Base-by-base conservation (phyloP, 2,329 filamentous ascomycete species). In the Zymoseptoria brevis region DNA sequence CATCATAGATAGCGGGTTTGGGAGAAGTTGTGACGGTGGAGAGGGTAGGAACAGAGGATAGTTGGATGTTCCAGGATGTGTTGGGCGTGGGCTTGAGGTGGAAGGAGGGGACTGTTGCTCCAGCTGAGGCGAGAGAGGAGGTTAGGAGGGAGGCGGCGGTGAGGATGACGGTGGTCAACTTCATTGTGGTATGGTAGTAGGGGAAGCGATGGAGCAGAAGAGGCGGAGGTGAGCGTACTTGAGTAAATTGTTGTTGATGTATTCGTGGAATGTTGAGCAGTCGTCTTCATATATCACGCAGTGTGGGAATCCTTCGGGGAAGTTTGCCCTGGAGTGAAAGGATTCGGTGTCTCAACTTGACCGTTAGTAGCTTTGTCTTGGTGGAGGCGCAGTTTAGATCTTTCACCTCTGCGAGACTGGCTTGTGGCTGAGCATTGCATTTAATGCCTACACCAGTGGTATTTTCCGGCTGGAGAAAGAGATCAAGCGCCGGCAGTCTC, bases 31-130 rank as follows among this genome's bases (percentile, higher is more conserved):
- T 53, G 19, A 56, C 57, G 4, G 52, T 26, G 19, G 53, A 52
- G n/a, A 24, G 19, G 11, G 56, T 30, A 3, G 62, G 62, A 6
- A 60, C 45, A 11, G 19, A 45, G n/a, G 13, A 26, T 29, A 64
- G 60, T 35, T 62, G 53, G 4, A 64, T 64, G 58, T 64, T 64
- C 60, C 60, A 64, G 35, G 62, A 29, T 24, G 56, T 50, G n/a
- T 58, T 58, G 35, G 60, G 55, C 7, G 53, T 60, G 26, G 62
- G 62, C n/a, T 64, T 41, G 22, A 61, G 48, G 35, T 16, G 35
- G 35, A 45, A 45, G 2, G 35, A 16, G 35, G 35, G 35, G 11
- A n/a, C 6, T 16, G 11, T 45, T 45, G 35, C 13, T 13, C 35
- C 35, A 4, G 35, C 35, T 13, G 50, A 53, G 50, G 53, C 7